Base-by-base conservation (phyloP, 768 basidiomycete species). In the Naganishia vaughanmartiniae region DNA sequence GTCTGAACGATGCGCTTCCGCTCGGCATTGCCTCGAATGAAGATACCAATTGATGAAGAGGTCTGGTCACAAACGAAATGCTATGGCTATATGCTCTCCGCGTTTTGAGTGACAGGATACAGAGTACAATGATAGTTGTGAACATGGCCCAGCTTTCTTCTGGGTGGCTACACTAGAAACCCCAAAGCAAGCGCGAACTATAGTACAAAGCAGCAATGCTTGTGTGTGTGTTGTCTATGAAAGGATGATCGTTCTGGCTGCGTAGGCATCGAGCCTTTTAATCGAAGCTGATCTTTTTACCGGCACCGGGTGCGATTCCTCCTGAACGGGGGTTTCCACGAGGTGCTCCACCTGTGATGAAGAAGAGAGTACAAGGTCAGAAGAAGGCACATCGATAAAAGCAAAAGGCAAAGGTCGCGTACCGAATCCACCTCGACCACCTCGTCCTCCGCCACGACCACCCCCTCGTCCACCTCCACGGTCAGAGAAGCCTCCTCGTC, bases 291-390 rank as follows among this genome's bases (percentile, higher is more conserved):
- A 80, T 74, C 76, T 82, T 82, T 57, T 76, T 74, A 77, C 90
- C 90, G 75, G 87, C 87, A 67, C 84, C 86, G 30, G 85, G 76
- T 57, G 86, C 82, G 77, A 89, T 87, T 39, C 87, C 90, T 33
- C 90, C 90, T 51, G 81, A 86, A 75, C 88, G 86, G 67, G 81
- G 66, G 54, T 71, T 75, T 68, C 78, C 76, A 65, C 74, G 72
- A 51, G 42, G 36, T 39, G 68, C 24, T n/a, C 54, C 54, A 10
- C 34, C 71, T 15, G 31, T 45, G 36, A 31, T 57, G 30, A 51
- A 66, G 30, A 53, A 28, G 60, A 73, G 55, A 58, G 73, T 67
- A 36, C 21, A 12, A 42, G 14, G 21, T n/a, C 45, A 58, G 17
- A 31, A 5, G 34, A 55, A 15, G 19, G 48, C 67, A 31, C 14